Percentiles rank a stretch among this genome's conserved stretches.
phyloP scores from a whole-genome alignment of 352 stramenopile genomes.

The Pythium coloratum region DNA sequence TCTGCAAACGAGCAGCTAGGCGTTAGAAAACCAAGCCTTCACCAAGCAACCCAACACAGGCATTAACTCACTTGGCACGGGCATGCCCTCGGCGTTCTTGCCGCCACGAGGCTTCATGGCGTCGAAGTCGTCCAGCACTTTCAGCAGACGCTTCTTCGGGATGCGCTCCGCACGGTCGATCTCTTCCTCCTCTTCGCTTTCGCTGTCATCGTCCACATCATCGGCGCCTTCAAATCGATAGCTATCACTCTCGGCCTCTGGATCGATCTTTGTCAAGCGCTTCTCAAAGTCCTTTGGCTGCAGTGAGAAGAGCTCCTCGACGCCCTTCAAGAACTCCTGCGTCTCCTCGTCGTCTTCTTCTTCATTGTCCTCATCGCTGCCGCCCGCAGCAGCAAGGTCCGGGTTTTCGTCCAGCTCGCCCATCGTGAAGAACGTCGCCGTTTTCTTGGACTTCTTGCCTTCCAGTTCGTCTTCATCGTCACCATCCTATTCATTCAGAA shows the following conservation, averaged over 20 bases:
- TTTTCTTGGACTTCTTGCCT: constrained; percentile 26
- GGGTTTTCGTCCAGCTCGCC: constrained; percentile 33
- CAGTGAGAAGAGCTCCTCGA: constrained; percentile 68
- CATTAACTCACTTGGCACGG: constrained; percentile 42
- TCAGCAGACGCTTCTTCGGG: constrained; percentile 66
- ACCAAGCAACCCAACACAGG: too few species aligned
- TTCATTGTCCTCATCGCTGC: not conserved
- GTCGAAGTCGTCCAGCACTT: constrained; percentile 67
- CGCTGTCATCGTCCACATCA: constrained; percentile 12
- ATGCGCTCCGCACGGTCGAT: constrained; percentile 75
- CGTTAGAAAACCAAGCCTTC: not conserved
- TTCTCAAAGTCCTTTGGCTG: constrained; percentile 58
- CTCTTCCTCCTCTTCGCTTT: constrained; percentile 26
- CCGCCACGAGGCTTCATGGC: constrained; percentile 32
- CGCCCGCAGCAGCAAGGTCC: constrained; percentile 8
- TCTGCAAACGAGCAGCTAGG: constrained; percentile 31
- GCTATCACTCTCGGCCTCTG: not conserved
- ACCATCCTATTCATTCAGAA: constrained; percentile 32
- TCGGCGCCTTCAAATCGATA: constrained; percentile 11
- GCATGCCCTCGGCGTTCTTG: constrained; percentile 59
- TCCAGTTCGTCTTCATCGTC: constrained; percentile 26
- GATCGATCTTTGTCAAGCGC: constrained; percentile 34
- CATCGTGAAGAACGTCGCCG: constrained; percentile 29
- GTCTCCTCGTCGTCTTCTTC: constrained; percentile 29
- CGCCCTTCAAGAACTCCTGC: constrained; percentile 66